Percentiles rank a stretch among this genome's conserved stretches.
Conservation (phyloP, 2,329 filamentous ascomycete species). For the Colletotrichum graminicola region DNA sequence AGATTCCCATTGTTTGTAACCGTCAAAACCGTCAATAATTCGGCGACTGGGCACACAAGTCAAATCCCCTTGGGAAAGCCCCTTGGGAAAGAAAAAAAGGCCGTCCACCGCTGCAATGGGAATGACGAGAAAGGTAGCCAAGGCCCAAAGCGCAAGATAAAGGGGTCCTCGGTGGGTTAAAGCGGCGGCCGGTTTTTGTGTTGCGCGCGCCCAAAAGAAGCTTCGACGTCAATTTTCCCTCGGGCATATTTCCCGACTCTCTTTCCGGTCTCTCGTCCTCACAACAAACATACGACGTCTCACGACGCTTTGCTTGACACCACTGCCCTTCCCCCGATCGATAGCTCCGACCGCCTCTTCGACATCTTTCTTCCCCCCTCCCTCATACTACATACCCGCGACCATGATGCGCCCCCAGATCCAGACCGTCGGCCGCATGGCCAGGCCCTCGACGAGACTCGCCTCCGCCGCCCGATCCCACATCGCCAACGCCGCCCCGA, state of each 20-base stretch:
- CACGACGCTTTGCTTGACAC: constrained; percentile 18
- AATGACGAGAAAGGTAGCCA: neutral
- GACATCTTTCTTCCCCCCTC: neutral
- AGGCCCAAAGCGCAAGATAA: neutral
- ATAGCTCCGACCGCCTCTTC: constrained; percentile 9
- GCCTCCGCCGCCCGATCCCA: constrained; percentile 24
- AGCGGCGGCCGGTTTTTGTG: constrained; percentile 29
- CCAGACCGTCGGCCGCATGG: constrained; percentile 37
- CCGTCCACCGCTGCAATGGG: neutral
- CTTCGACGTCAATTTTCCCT: constrained; percentile 31
- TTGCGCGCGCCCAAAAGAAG: constrained; percentile 23
- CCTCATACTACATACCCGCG: neutral
- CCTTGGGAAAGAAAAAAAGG: no score
- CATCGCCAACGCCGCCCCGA: constrained; percentile 31
- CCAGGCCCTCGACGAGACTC: constrained; percentile 30
- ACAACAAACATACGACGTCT: neutral
- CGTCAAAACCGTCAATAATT: neutral
- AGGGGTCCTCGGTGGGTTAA: neutral
- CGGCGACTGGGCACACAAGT: neutral
- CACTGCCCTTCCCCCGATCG: neutral
- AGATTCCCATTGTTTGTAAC: neutral
- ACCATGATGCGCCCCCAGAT: constrained; percentile 40
- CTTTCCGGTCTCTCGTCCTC: neutral
- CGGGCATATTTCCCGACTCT: constrained; percentile 20
- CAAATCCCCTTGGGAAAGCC: neutral